Evolutionary conservation across 2,329 filamentous ascomycete genomes (phyloP).

Genomic region (Exserohilum rostratum): DNA sequence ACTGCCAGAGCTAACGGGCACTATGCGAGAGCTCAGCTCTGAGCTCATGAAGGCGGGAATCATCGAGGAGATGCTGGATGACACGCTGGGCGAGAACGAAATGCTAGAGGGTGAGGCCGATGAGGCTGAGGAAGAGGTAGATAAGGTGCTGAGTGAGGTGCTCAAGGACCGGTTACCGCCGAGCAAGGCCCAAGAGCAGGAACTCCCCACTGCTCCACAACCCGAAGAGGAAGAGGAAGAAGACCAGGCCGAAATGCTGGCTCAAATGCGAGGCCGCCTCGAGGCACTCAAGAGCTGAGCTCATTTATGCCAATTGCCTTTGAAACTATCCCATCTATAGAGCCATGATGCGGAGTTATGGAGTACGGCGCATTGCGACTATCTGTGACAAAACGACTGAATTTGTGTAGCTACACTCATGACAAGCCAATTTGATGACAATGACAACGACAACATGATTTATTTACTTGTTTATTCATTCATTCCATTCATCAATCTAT

Average conservation of each 20-base stretch:
- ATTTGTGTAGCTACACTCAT: background rate
- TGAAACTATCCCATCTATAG: background rate
- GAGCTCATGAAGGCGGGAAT: constrained; percentile 95
- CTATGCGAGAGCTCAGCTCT: constrained; percentile 84
- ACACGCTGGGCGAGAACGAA: constrained; percentile 74
- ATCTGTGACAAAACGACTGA: background rate
- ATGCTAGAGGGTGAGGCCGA: constrained; percentile 73
- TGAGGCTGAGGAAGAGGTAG: constrained; percentile 77
- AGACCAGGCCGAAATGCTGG: constrained; percentile 86
- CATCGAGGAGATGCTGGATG: constrained; percentile 96
- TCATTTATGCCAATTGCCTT: background rate
- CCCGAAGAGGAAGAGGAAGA: constrained; percentile 77
- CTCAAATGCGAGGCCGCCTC: constrained; percentile 89
- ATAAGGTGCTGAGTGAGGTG: constrained; percentile 90
- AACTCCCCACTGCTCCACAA: constrained; percentile 58
- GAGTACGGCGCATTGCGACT: background rate
- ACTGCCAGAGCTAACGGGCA: constrained; percentile 83
- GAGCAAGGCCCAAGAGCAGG: constrained; percentile 61
- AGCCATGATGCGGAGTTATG: background rate
- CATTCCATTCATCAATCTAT: background rate
- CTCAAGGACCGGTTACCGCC: constrained; percentile 80
- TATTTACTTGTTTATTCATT: background rate
- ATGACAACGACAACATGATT: background rate
- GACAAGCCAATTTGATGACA: background rate
- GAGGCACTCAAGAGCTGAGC: constrained; percentile 86